phyloP scores from a whole-genome alignment of 176 grass and related monocot species.

The Musa acuminata region DNA sequence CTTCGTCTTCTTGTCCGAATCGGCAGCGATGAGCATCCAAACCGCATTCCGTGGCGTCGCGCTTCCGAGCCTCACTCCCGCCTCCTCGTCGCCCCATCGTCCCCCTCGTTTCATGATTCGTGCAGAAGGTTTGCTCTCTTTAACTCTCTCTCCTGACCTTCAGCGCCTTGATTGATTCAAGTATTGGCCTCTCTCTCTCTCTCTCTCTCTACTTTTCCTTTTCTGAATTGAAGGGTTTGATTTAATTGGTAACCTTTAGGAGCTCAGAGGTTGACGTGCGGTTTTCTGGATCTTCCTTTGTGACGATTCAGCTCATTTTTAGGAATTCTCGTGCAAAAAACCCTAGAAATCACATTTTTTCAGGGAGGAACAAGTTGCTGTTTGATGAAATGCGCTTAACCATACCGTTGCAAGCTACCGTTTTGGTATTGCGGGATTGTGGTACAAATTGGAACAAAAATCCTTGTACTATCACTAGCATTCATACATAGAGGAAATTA shows the following conservation, averaged over 20 bases:
- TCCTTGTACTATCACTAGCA: not conserved
- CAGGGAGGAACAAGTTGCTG: not conserved
- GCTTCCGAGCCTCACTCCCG: constrained; percentile 1
- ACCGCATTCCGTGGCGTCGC: not conserved
- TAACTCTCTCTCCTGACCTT: not conserved
- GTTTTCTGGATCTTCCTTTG: not conserved
- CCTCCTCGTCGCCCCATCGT: not conserved
- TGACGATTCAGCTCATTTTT: not conserved
- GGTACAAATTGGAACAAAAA: not conserved
- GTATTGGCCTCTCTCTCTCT: not conserved
- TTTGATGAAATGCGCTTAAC: not conserved
- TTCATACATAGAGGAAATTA: not conserved
- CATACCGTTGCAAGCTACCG: not conserved
- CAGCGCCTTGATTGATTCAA: not conserved
- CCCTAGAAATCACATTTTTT: not conserved
- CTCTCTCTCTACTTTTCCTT: not conserved
- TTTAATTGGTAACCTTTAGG: not conserved
- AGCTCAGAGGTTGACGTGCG: not conserved
- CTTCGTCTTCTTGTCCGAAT: not conserved
- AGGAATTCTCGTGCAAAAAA: not conserved
- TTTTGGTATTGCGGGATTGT: too few species aligned
- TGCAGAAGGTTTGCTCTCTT: not conserved
- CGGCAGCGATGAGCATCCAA: constrained; percentile 7
- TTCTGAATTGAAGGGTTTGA: not conserved
- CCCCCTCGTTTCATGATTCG: not conserved